Conservation (phyloP, 306 rosid species). For the Cercis canadensis region DNA sequence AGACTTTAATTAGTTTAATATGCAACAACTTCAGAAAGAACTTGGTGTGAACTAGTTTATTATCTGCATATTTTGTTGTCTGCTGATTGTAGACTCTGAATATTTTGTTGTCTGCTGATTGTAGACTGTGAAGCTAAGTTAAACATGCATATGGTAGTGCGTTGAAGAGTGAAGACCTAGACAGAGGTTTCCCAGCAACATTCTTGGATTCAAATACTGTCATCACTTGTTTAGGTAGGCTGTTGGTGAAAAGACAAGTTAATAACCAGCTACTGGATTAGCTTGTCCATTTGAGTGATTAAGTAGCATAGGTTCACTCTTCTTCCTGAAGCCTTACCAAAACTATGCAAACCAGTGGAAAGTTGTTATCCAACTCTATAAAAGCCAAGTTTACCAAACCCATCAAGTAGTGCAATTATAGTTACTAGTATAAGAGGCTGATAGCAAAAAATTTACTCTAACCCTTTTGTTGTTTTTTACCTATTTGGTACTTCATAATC, state of each 20-base stretch:
- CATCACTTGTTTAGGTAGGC: slow-evolving; percentile 10
- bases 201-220: not conserved
- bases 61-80: too few species aligned
- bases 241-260: slow-evolving; percentile 10
- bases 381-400: slow-evolving; percentile 25
- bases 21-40: slow-evolving; percentile 15
- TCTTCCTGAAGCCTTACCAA: slow-evolving; percentile 22
- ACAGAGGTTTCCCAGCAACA: not conserved
- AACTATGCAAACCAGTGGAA: slow-evolving; percentile 7
- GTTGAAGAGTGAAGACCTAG: not conserved
- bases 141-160: too few species aligned
- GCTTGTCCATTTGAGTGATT: not conserved
- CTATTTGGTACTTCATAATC: slow-evolving; percentile 11
- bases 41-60: not conserved
- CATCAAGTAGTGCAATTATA: slow-evolving; percentile 2
- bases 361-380: slow-evolving; percentile 2
- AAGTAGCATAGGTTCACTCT: not conserved
- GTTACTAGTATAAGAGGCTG: not conserved
- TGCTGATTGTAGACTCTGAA: not conserved
- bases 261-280: not conserved
- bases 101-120: not conserved
- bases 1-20: not conserved
- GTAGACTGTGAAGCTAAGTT: not conserved
- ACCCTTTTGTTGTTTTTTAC: not conserved
- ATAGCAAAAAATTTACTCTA: not conserved